Conservation (phyloP, 768 basidiomycete genomes). For the Lactifluus echinatus region DNA sequence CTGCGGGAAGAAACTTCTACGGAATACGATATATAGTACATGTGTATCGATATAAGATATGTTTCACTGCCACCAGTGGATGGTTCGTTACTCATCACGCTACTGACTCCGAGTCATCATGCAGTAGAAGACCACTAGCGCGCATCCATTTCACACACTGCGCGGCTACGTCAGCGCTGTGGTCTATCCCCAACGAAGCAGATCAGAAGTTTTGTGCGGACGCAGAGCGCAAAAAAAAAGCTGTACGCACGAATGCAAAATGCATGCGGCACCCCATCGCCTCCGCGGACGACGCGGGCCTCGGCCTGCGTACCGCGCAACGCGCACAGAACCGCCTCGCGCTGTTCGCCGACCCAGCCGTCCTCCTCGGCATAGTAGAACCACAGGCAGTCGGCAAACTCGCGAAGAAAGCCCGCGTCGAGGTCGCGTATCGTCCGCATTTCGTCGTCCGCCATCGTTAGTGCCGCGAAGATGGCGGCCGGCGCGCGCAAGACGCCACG, state of each 20-base stretch:
- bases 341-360: constrained; percentile 61
- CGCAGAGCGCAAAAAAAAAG: not conserved
- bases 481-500: constrained; percentile 44
- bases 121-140: constrained; percentile 13
- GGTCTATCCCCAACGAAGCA: constrained; percentile 15
- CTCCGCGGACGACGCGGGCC: constrained; percentile 36
- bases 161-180: constrained; percentile 40
- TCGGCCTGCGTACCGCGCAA: constrained; percentile 33
- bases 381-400: constrained; percentile 33
- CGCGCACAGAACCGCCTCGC: constrained; percentile 28
- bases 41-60: no score
- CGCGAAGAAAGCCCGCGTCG: constrained; percentile 37
- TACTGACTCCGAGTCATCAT: no score
- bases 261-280: constrained; percentile 15
- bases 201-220: not conserved
- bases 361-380: constrained; percentile 57
- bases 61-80: no score
- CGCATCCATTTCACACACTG: constrained; percentile 42
- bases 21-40: no score
- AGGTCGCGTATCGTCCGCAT: constrained; percentile 51
- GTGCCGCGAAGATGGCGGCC: constrained; percentile 39
- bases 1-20: no score
- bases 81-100: no score
- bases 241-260: constrained; percentile 1
- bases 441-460: constrained; percentile 61